Base-by-base conservation (phyloP, 768 basidiomycete genomes). In the Tulasnella sp. region DNA sequence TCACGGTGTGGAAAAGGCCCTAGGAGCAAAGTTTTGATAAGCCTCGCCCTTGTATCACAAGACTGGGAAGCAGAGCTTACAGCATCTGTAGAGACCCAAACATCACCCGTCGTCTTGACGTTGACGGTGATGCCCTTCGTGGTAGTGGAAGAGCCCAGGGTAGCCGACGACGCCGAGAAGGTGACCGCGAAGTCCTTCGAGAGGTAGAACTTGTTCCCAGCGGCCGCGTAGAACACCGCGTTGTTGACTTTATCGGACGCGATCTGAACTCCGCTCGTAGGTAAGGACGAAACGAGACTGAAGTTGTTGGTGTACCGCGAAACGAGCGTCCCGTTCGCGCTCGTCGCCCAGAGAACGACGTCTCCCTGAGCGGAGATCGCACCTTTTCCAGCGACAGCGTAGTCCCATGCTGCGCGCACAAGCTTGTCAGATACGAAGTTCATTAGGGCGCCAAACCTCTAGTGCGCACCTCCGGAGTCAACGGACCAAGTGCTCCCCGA, bases 11-110 rank as follows among this genome's bases (percentile, higher is more conserved):
- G 83, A 86, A 88, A 32, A 89, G 78, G 19, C 82, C 82, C 82
- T 72, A 16, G 22, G 39, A 9, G n/a, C 3, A 59, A 29, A 59
- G 17, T 19, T 1, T 32, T 7, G 26, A 3, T 32, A 2, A 29
- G n/a, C 52, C 4, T 14, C 52, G 32, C 16, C 11, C 8, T 59
- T 11, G 3, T 32, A 3, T n/a, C 40, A n/a, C 26, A 17, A 8
- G 3, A 5, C 7, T 4, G 5, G 5, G 14, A n/a, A 9, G 11
- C 7, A 19, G n/a, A 42, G 26, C 40, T 36, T n/a, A 72, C 71
- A 39, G 78, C 81, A 39, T 87, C 86, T 1, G 87, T 85, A 0
- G 86, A 87, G 1, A 89, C 86, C 87, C 87, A 89, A 37, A 89
- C 80, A 76, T 89, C 87, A 8, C 87, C 87, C 2, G 84, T 84